A percentile compares a stretch with the other conserved stretches of the same genome.
These are phyloP conservation scores for Saturnispora dispora DNA, from an alignment of 805 yeast species.

Conservation along the genomic window DNA sequence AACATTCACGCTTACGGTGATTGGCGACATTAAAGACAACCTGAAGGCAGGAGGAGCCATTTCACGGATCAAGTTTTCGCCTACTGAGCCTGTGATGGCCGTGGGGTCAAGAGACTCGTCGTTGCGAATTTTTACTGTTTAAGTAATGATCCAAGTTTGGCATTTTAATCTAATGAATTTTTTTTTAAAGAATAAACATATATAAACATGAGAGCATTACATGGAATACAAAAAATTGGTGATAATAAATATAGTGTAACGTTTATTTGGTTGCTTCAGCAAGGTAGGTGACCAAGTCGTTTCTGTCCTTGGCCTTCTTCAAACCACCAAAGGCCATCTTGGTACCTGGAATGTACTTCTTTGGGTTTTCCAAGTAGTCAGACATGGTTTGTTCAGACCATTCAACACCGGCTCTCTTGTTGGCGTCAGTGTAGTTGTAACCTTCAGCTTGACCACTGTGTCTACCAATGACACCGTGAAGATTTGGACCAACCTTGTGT, in stretches of 20 bases:
- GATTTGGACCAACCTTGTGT: slow-evolving; percentile 98
- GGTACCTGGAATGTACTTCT: slow-evolving; percentile 99
- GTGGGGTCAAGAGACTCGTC: slow-evolving; percentile 63
- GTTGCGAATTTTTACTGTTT: slow-evolving; percentile 28
- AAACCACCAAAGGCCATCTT: slow-evolving; percentile 99
- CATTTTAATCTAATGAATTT: not conserved
- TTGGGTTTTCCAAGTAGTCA: slow-evolving; percentile 98
- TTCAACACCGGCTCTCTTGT: slow-evolving; percentile 85
- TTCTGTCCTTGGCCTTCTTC: slow-evolving; percentile 98
- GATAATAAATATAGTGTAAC: not conserved
- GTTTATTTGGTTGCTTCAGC: slow-evolving; percentile 40
- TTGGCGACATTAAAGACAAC: slow-evolving; percentile 28
- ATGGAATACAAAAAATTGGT: not conserved
- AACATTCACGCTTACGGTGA: slow-evolving; percentile 21
- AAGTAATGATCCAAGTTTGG: not conserved
- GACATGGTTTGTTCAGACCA: slow-evolving; percentile 87
- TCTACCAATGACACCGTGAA: slow-evolving; percentile 92
- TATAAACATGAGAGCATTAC: slow-evolving; percentile 2
- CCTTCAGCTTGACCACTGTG: slow-evolving; percentile 87
- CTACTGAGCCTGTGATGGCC: slow-evolving; percentile 33
- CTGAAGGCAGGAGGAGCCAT: slow-evolving; percentile 56
- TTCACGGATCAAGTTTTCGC: slow-evolving; percentile 51
- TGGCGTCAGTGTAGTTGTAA: slow-evolving; percentile 95
- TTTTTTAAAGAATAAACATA: not conserved
- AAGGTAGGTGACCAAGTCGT: slow-evolving; percentile 89